Conservation (phyloP, 2,329 filamentous ascomycete genomes). For the Fusarium tupiense region DNA sequence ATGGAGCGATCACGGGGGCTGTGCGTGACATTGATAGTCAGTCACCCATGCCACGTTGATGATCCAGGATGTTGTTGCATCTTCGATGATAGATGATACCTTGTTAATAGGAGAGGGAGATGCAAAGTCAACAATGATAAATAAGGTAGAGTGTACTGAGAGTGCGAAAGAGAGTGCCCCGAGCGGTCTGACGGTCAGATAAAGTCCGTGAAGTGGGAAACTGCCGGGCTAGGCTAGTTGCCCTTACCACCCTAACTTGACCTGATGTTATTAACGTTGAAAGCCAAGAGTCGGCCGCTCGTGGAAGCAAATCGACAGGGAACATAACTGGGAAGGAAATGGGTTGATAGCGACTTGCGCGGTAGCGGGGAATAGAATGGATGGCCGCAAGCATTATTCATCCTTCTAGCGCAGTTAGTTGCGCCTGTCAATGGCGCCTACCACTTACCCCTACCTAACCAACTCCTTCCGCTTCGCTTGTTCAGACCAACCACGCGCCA, state of each 20-base stretch:
- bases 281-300: conserved; percentile 28
- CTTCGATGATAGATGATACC: conserved; percentile 6
- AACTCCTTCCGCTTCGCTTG: conserved; percentile 27
- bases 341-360: conserved; percentile 25
- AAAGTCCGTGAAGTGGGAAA: conserved; percentile 16
- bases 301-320: conserved; percentile 10
- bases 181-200: conserved; percentile 8
- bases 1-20: conserved; percentile 26
- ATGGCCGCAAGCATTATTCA: conserved; percentile 31
- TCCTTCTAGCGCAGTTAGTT: conserved; percentile 33
- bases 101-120: conserved; percentile 17
- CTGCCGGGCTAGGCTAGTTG: conserved; percentile 6
- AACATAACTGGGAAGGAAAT: neutral
- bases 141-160: neutral
- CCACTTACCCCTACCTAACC: conserved; percentile 16
- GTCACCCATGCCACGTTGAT: conserved; percentile 14
- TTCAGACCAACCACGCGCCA: conserved; percentile 29
- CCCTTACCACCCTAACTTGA: neutral
- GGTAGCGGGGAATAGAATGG: conserved; percentile 24
- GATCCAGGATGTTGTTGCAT: conserved; percentile 24
- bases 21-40: conserved; percentile 28
- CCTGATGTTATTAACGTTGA: neutral
- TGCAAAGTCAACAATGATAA: conserved; percentile 6
- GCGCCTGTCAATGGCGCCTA: conserved; percentile 35
- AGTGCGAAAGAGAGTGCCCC: neutral